Percentiles rank a stretch among this genome's conserved stretches.
Evolutionary conservation across 2,329 filamentous ascomycete species (phyloP).

Genomic region (Ophiostoma triangulosporum): DNA sequence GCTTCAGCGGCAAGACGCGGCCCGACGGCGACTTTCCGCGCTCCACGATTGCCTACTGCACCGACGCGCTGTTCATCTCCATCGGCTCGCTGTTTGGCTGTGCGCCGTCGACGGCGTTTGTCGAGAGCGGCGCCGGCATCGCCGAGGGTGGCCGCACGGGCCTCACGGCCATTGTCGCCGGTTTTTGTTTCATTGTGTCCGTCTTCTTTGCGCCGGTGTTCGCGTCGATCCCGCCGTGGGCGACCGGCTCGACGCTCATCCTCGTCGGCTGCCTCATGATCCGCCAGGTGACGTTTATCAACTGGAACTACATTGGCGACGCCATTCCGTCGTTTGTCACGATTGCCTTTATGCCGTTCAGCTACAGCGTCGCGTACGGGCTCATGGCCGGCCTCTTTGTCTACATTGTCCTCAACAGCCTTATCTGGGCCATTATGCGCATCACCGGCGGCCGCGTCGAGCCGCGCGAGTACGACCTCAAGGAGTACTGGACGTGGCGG

Average conservation of each 20-base stretch:
- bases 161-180: conserved; percentile 55
- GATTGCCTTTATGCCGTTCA: conserved; percentile 63
- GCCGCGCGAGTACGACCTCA: conserved; percentile 38
- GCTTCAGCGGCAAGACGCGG: conserved; percentile 48
- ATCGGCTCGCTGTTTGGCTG: conserved; percentile 56
- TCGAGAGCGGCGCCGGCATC: conserved; percentile 64
- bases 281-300: conserved; percentile 58
- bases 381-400: conserved; percentile 52
- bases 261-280: conserved; percentile 69
- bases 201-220: conserved; percentile 68
- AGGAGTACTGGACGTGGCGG: conserved; percentile 43
- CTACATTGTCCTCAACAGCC: conserved; percentile 34
- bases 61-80: conserved; percentile 57
- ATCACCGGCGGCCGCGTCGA: conserved; percentile 29
- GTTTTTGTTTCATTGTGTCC: conserved; percentile 55
- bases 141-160: conserved; percentile 63
- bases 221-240: conserved; percentile 65
- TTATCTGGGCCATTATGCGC: conserved; percentile 32
- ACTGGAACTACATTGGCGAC: conserved; percentile 65
- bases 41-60: conserved; percentile 65
- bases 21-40: conserved; percentile 68
- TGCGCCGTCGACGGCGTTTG: conserved; percentile 60
- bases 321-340: conserved; percentile 64
- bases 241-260: conserved; percentile 59
- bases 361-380: conserved; percentile 65